Percentiles rank a stretch among this genome's conserved stretches.
phyloP scores from a whole-genome alignment of 179 eudicot genomes.

The Gypsophila paniculata region DNA sequence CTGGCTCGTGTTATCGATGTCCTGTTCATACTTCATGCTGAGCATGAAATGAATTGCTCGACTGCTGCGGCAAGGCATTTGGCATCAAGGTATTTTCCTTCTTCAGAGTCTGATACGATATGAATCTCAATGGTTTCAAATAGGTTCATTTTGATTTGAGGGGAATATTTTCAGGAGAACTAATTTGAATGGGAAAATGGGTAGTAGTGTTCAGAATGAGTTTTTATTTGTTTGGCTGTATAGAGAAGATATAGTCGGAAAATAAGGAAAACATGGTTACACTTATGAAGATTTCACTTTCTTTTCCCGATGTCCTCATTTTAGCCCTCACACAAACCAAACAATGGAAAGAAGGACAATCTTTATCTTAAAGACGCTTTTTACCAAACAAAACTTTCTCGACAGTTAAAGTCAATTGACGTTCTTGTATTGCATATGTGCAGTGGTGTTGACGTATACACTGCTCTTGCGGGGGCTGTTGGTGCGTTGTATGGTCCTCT shows the following conservation, averaged over 20 bases:
- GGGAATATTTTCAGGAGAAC: background rate
- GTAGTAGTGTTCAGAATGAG: background rate
- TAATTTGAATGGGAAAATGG: background rate
- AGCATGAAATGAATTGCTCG: conserved; percentile 99
- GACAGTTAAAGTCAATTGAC: background rate
- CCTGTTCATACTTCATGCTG: conserved; percentile 90
- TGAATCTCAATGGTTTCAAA: background rate
- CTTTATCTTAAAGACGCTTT: background rate
- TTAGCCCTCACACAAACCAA: background rate
- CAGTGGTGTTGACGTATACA: conserved; percentile 98
- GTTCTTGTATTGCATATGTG: conserved; percentile 22
- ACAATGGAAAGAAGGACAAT: background rate
- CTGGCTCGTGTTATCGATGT: conserved; percentile 85
- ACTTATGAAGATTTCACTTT: background rate
- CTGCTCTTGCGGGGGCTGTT: conserved; percentile 97
- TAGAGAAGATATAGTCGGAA: background rate
- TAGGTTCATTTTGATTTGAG: background rate
- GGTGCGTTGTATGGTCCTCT: conserved; percentile 99
- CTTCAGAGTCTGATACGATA: background rate
- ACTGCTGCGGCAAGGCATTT: conserved; percentile 98
- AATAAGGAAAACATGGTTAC: background rate
- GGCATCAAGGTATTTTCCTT: conserved; percentile 73
- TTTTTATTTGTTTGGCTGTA: background rate
- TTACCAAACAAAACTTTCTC: background rate
- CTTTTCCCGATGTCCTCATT: background rate